Conservation (phyloP, 306 rosid genomes). For the Myrica gale region DNA sequence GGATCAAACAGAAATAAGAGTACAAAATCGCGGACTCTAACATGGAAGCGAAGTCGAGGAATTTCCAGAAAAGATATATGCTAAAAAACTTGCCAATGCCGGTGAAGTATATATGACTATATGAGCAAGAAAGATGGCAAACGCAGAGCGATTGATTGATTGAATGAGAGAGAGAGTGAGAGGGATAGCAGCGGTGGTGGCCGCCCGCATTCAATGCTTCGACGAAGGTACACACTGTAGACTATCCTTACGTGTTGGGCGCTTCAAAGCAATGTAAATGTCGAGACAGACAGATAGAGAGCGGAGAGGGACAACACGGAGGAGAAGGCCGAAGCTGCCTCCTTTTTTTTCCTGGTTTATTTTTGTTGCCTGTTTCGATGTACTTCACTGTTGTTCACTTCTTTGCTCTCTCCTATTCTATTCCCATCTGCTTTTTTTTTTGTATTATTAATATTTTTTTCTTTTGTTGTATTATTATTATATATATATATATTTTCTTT, state of each 20-base stretch:
- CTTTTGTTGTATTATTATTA: too few species aligned
- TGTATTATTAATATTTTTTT: too few species aligned
- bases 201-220: conserved; percentile 30
- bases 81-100: too few species aligned
- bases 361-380: background rate
- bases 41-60: background rate
- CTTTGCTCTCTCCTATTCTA: too few species aligned
- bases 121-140: background rate
- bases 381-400: too few species aligned
- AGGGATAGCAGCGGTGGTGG: background rate
- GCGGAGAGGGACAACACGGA: background rate
- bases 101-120: background rate
- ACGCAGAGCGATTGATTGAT: background rate
- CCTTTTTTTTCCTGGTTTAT: background rate
- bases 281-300: background rate
- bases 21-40: background rate
- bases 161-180: background rate
- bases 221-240: conserved; percentile 1
- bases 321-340: background rate
- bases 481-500: too few species aligned
- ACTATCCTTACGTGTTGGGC: background rate
- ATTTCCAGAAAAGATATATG: background rate
- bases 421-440: too few species aligned
- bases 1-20: background rate
- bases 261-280: conserved; percentile 16